Base-by-base conservation (phyloP, 164 flowering plant species). In the Vitis amurensis region DNA sequence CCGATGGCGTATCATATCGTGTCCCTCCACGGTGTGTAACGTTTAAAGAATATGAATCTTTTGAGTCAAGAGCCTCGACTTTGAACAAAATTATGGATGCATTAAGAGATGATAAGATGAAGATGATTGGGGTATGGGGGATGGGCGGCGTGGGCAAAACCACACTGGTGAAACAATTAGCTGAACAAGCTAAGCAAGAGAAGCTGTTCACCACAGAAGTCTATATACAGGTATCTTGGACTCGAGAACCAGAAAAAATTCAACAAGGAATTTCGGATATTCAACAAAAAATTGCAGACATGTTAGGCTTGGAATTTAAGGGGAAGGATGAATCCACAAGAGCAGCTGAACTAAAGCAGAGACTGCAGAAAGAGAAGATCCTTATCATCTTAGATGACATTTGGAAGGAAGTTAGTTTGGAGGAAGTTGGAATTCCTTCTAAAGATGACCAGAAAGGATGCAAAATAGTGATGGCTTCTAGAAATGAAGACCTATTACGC, bases 391-490 rank as follows among this genome's bases (percentile, higher is more conserved):
- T 73, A 8, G 71, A 73, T 44, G 48, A 73, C 48, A 11, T 67
- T 52, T 73, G 66, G 70, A 17, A 3, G 2, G 9, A 3, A 16
- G 2, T 73, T 19, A 55, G 67, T 13, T 30, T 73, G 16, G 50
- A 59, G 11, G 44, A 9, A 0, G 48, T 67, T 6, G 75, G 75
- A 19, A 67, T 73, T 47, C 66, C 71, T 31, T 58, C 1, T 49
- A 49, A 16, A 1, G 7, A 9, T 63, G 47, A 19, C 14, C 29
- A 71, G 4, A 71, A 23, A 13, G 67, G 67, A 0, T 50, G 59
- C 61, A 73, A 73, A 47, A 19, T 73, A 4, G 15, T 73, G 53
- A 2, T 66, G 1, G 61, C 75, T 3, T 59, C 75, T 15, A 19
- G 71, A 37, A 53, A 17, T 16, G 14, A 44, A 27, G 29, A 67